phyloP scores from a whole-genome alignment of 106 monocot species.

The Iris macrosiphon region DNA sequence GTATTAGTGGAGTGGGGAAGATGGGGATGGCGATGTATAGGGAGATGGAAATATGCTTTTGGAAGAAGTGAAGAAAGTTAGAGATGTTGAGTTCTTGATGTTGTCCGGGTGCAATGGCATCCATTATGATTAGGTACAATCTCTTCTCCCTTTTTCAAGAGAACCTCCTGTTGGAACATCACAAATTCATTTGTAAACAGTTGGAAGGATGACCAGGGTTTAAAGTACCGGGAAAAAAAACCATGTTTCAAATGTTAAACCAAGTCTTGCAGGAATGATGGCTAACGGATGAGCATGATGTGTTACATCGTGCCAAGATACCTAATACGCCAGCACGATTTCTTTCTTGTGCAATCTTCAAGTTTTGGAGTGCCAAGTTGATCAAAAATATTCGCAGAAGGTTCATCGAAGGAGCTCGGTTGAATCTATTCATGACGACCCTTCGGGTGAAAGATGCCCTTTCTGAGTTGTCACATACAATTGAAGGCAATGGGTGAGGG shows the following conservation, averaged over 20 bases:
- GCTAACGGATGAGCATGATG: not conserved
- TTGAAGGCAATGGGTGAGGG: not conserved
- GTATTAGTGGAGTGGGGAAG: constrained; percentile 15
- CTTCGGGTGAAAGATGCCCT: not conserved
- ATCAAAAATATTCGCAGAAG: not conserved
- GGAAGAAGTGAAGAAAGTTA: constrained; percentile 3
- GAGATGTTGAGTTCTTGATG: not conserved
- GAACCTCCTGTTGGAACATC: not conserved
- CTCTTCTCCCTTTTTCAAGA: not conserved
- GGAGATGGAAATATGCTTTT: constrained; percentile 2
- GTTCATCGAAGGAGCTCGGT: not conserved
- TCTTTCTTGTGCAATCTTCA: not conserved
- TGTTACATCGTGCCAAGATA: not conserved
- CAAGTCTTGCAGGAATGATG: not conserved
- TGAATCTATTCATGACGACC: not conserved
- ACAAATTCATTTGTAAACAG: not conserved
- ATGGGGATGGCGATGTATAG: constrained; percentile 13
- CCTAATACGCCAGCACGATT: not conserved
- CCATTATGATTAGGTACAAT: not conserved
- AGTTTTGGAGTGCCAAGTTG: not conserved
- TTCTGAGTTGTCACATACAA: not conserved
- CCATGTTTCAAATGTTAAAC: not conserved
- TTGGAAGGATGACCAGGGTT: not conserved
- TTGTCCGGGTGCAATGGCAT: constrained; percentile 10
- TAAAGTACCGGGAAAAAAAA: not conserved